Base-by-base conservation (phyloP, 1,139 yeast species). In the Saccharomycopsis crataegensis region DNA sequence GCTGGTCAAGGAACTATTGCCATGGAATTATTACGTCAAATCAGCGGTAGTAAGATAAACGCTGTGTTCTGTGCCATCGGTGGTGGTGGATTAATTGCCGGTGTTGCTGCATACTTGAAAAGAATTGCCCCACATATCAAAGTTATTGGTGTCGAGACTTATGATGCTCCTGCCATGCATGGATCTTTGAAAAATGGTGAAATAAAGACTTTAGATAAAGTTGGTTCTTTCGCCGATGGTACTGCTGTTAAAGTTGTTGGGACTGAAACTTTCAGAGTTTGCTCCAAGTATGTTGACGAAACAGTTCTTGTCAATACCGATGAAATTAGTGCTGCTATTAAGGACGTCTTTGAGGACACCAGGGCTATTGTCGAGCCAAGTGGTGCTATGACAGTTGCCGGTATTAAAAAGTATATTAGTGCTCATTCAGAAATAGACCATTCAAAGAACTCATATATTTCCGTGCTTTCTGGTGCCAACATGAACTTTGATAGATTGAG, bases 1-100 rank as follows among this genome's bases (percentile, higher is more conserved):
- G 99, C 99, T n/a, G 99, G 99, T 37, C 99, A 93, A 70, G 99
- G 98, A 57, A 93, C 99, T 40, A 83, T 91, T 59, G 99, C 96
- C 1, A 79, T 91, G 78, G 99, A 93, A 69, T 73, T 93, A 38
- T 73, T 94, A 50, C 82, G 97, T 65, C 99, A 93, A 70, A 78
- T 89, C 48, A 81, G 88, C 61, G 75, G 85, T 51, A 83, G 83
- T 59, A 83, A 85, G 60, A 76, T 94, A 61, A 80, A 80, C 63
- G 99, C 98, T 1, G 84, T 93, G 1, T 93, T 93, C 67, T 83
- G 89, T 54, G 91, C 96, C 38, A 87, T 93, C 56, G 99, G 99
- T 55, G 99, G 99, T 55, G 99, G 98, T 63, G 99, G 99, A 43
- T 75, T 93, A 58, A 78, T 91, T 61, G 86, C 98, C 6, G 99